A percentile compares a stretch with the other conserved stretches of the same genome.
Conservation (phyloP, 148 eudicot species). For the Silene conica region DNA sequence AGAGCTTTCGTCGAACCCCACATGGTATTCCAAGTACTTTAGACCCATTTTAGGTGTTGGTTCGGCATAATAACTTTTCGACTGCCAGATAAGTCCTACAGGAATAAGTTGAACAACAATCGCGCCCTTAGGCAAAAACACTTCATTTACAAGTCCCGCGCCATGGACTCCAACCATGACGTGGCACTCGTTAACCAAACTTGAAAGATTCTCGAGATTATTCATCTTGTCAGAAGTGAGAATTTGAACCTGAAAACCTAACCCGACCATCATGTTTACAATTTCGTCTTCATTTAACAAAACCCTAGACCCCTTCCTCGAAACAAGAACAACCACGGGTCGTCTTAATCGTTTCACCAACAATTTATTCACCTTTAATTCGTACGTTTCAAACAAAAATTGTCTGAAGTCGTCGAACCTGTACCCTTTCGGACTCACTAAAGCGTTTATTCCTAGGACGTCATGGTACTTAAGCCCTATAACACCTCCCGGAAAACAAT, state of each 20-base stretch:
- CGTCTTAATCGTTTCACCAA: slow-evolving; percentile 6
- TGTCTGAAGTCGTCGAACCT: slow-evolving; percentile 27
- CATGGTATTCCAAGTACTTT: slow-evolving; percentile 45
- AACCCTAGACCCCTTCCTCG: slow-evolving; percentile 41
- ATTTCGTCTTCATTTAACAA: slow-evolving; percentile 40
- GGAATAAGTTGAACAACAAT: slow-evolving; percentile 54
- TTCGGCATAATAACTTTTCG: slow-evolving; percentile 31
- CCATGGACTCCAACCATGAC: slow-evolving; percentile 58
- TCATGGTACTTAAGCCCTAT: slow-evolving; percentile 48
- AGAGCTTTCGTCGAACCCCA: slow-evolving; percentile 47
- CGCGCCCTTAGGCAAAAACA: slow-evolving; percentile 50
- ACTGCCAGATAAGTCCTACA: slow-evolving; percentile 42
- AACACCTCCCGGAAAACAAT: slow-evolving; percentile 56
- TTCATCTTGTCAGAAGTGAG: slow-evolving; percentile 22
- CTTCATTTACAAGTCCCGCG: slow-evolving; percentile 47
- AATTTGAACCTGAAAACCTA: slow-evolving; percentile 39
- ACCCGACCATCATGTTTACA: slow-evolving; percentile 32
- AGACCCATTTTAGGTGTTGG: slow-evolving; percentile 46
- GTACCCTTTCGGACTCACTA: slow-evolving; percentile 32
- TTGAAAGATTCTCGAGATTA: slow-evolving; percentile 30
- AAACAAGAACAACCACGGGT: slow-evolving; percentile 35
- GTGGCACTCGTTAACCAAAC: slow-evolving; percentile 39
- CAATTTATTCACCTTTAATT: slow-evolving; percentile 14
- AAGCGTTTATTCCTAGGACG: slow-evolving; percentile 27
- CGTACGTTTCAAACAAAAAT: slow-evolving; percentile 32